A percentile compares a stretch with the other conserved stretches of the same genome.
Evolutionary conservation across 108 stramenopile species (phyloP).

Genomic region (Pseudonitzschia delicatissima): DNA sequence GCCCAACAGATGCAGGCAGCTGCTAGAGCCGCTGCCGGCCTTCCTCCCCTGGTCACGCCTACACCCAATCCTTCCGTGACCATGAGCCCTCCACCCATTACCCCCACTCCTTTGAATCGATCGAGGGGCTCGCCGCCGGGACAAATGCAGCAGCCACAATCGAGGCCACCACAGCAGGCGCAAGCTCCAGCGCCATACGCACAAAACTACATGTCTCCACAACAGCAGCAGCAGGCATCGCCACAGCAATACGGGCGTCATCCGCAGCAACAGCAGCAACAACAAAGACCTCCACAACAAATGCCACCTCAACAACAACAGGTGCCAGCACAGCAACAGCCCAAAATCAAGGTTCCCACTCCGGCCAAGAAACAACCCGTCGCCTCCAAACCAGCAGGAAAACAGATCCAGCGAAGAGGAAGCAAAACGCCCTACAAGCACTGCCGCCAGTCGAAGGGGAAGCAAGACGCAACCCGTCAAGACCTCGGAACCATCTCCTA

Average conservation of each 20-base stretch:
- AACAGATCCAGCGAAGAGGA: conserved; percentile 1
- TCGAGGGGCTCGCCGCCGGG: background rate
- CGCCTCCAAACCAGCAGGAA: background rate
- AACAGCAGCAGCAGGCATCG: conserved; percentile 14
- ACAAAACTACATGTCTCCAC: conserved; percentile 22
- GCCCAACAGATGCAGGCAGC: conserved; percentile 39
- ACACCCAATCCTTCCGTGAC: conserved; percentile 38
- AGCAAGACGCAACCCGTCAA: background rate
- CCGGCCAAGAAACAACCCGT: background rate
- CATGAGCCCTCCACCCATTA: conserved; percentile 31
- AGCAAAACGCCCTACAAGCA: conserved; percentile 3
- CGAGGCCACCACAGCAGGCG: conserved; percentile 26
- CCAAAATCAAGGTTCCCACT: background rate
- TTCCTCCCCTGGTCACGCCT: conserved; percentile 47
- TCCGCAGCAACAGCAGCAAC: background rate
- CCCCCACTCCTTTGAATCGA: background rate
- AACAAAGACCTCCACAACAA: background rate
- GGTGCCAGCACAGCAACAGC: background rate
- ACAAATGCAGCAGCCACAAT: conserved; percentile 31
- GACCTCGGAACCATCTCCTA: conserved; percentile 33
- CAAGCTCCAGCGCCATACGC: conserved; percentile 2
- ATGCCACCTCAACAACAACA: conserved; percentile 22
- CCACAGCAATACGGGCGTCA: too few relatives aligned
- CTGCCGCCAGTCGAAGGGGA: background rate
- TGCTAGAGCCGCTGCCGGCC: conserved; percentile 47